Conservation (phyloP, 768 basidiomycete species). For the Boletus sp. region DNA sequence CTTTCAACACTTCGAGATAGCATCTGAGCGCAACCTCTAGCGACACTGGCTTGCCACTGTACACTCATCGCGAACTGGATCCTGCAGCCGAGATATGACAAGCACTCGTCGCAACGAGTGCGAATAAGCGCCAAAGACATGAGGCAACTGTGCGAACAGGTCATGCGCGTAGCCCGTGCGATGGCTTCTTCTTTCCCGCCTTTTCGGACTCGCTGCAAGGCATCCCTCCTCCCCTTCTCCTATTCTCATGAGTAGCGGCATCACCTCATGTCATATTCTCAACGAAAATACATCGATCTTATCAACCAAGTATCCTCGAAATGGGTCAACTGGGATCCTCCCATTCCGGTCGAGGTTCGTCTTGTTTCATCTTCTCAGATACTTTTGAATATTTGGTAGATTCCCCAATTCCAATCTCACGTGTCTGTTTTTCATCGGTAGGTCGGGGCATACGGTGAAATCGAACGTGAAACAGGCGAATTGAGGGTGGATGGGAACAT, state of each 20-base stretch:
- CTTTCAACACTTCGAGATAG: no score
- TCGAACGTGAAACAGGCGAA: conserved; percentile 31
- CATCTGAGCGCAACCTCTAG: no score
- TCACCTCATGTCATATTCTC: conserved; percentile 7
- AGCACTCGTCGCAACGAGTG: no score
- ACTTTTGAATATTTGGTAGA: not conserved
- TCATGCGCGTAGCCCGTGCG: no score
- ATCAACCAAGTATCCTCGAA: conserved; percentile 30
- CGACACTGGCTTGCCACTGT: conserved; percentile 7
- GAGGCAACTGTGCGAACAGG: no score
- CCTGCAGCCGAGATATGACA: not conserved
- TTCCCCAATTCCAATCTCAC: not conserved
- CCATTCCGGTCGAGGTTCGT: conserved; percentile 30
- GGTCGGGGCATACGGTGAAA: conserved; percentile 35
- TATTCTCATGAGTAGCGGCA: not conserved
- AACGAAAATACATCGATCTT: conserved; percentile 37
- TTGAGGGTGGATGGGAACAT: conserved; percentile 33
- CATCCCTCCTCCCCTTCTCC: not conserved
- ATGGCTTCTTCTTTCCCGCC: not conserved
- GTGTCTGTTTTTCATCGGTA: not conserved
- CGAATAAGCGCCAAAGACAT: no score
- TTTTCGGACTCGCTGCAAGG: not conserved
- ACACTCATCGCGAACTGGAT: not conserved
- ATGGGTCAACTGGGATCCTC: conserved; percentile 40
- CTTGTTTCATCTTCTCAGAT: not conserved